These are phyloP conservation scores for Verticillium longisporum DNA, from an alignment of 2,329 filamentous ascomycete genomes.

Conservation along the genomic window DNA sequence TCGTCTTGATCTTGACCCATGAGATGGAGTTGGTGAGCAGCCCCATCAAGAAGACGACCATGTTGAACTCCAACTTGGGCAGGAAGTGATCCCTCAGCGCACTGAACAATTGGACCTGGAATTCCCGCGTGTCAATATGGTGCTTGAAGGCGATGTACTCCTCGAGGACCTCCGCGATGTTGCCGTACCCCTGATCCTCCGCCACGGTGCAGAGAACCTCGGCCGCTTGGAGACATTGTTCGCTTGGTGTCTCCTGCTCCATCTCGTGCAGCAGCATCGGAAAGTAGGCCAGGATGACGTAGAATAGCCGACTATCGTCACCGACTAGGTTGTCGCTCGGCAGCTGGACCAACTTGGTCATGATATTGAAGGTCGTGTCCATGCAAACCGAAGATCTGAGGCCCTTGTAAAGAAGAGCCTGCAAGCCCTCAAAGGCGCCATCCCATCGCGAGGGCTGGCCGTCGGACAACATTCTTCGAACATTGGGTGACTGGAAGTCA, in stretches of 20 bases:
- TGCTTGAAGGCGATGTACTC: constrained; percentile 64
- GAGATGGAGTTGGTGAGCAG: constrained; percentile 80
- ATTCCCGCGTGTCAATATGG: constrained; percentile 59
- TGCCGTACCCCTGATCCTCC: constrained; percentile 60
- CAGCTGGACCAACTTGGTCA: constrained; percentile 72
- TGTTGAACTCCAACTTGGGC: constrained; percentile 73
- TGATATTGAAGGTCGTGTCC: constrained; percentile 66
- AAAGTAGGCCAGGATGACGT: constrained; percentile 84
- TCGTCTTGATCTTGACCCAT: constrained; percentile 89
- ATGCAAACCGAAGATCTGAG: constrained; percentile 80
- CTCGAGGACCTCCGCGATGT: constrained; percentile 62
- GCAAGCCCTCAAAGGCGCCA: constrained; percentile 77
- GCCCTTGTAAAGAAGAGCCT: constrained; percentile 84
- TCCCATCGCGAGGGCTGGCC: constrained; percentile 85
- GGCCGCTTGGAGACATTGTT: constrained; percentile 54
- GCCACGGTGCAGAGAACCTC: constrained; percentile 65
- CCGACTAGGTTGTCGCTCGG: constrained; percentile 78
- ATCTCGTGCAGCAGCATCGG: constrained; percentile 77
- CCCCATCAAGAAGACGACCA: constrained; percentile 84
- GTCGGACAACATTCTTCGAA: constrained; percentile 67
- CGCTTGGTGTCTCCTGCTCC: constrained; percentile 54
- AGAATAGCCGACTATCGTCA: constrained; percentile 73
- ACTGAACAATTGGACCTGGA: constrained; percentile 65
- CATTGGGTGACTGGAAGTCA: constrained; percentile 64
- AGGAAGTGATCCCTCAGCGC: constrained; percentile 75